Conservation (phyloP, 106 monocot genomes). For the Xerophyta viscosa region DNA sequence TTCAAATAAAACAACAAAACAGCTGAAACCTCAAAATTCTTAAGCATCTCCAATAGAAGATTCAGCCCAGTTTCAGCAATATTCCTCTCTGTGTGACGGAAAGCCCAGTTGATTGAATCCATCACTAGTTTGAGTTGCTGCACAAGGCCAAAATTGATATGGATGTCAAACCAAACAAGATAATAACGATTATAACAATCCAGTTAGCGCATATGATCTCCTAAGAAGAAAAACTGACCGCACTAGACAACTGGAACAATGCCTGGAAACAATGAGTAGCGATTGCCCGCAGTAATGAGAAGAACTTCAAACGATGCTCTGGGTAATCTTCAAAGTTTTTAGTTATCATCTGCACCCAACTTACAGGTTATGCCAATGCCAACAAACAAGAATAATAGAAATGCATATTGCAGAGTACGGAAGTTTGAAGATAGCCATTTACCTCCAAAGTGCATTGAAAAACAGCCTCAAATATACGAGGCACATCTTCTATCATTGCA, state of each 20-base stretch:
- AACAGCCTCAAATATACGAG: constrained; percentile 91
- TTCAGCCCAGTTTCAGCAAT: constrained; percentile 97
- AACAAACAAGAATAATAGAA: neutral
- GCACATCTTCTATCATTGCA: constrained; percentile 92
- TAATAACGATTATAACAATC: constrained; percentile 34
- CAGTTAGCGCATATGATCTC: no score
- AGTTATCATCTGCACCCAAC: constrained; percentile 93
- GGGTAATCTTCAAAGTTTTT: constrained; percentile 99
- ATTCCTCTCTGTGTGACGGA: constrained; percentile 97
- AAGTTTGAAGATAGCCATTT: no score
- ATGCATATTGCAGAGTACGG: neutral
- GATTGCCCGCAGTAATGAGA: constrained; percentile 82
- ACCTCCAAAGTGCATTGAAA: constrained; percentile 98
- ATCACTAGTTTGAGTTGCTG: constrained; percentile 97
- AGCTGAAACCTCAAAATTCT: constrained; percentile 79
- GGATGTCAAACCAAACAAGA: neutral
- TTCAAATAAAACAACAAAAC: neutral
- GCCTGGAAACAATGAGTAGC: constrained; percentile 95
- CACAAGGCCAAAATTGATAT: neutral
- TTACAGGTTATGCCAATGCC: no score
- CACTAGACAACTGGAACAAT: constrained; percentile 75
- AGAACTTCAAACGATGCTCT: constrained; percentile 95
- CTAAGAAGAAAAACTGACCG: constrained; percentile 35
- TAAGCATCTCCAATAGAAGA: constrained; percentile 84
- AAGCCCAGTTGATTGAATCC: constrained; percentile 98